Evolutionary conservation across 179 eudicot genomes (phyloP).

Genomic region (Patellifolia procumbens): DNA sequence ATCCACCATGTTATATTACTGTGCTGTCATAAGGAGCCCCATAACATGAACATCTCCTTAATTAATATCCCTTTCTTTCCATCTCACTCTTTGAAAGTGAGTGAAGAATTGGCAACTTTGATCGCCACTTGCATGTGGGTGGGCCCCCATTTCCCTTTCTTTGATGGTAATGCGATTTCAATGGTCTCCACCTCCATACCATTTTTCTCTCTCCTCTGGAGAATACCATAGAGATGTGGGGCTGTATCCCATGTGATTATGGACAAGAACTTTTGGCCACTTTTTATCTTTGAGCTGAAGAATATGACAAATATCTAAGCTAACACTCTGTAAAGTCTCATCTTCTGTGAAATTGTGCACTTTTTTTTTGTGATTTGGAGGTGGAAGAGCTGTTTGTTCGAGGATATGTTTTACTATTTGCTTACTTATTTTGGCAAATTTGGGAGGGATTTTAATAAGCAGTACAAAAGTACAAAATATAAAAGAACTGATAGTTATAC

Average conservation of each 20-base stretch:
- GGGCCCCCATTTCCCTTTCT: neutral
- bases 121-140: constrained; percentile 25
- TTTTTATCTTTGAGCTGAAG: constrained; percentile 17
- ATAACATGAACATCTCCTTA: neutral
- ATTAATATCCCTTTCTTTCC: neutral
- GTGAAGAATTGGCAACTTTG: constrained; percentile 5
- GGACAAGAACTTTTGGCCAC: constrained; percentile 4
- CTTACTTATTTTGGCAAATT: neutral
- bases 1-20: constrained; percentile 2
- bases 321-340: neutral
- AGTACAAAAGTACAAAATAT: neutral
- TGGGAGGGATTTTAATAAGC: neutral
- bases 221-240: constrained; percentile 18
- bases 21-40: constrained; percentile 9
- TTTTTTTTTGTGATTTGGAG: neutral
- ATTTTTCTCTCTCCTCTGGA: constrained; percentile 2
- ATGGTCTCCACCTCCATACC: too few relatives aligned
- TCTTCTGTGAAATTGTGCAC: neutral
- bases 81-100: neutral
- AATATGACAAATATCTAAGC: constrained; percentile 5
- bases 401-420: neutral
- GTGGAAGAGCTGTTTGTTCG: neutral
- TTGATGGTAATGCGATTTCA: constrained; percentile 16
- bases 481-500: neutral
- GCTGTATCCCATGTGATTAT: constrained; percentile 28